Conservation (phyloP, 1,284 basidiomycete species). For the Marasmius tenuissimus region DNA sequence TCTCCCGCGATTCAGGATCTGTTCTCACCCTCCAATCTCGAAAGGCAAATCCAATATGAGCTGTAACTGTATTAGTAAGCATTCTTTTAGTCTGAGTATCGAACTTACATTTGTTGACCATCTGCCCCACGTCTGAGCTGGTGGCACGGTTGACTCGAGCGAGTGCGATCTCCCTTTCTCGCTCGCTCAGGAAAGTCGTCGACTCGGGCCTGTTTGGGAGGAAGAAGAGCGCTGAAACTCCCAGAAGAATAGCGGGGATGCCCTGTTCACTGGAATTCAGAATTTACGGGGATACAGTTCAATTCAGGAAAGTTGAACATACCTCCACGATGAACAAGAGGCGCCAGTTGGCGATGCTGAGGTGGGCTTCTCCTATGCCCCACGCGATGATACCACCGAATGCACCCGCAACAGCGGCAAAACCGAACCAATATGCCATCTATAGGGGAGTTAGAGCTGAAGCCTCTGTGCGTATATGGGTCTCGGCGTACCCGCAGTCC, state of each 20-base stretch:
- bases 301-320: constrained; percentile 14
- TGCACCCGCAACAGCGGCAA: constrained; percentile 77
- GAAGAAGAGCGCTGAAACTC: constrained; percentile 60
- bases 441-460: constrained; percentile 12
- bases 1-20: not conserved
- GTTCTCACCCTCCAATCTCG: constrained; percentile 66
- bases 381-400: constrained; percentile 77
- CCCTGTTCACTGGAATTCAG: constrained; percentile 39
- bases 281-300: not conserved
- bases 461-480: not conserved
- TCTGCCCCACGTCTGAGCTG: constrained; percentile 65
- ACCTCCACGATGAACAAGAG: constrained; percentile 80
- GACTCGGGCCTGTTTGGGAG: constrained; percentile 81
- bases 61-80: constrained; percentile 28
- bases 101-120: constrained; percentile 31
- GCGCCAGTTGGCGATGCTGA: constrained; percentile 58
- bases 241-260: constrained; percentile 67
- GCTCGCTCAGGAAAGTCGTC: constrained; percentile 66
- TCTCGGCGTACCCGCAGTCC: constrained; percentile 51
- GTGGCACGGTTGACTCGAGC: constrained; percentile 74
- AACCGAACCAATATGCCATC: constrained; percentile 78
- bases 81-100: no score
- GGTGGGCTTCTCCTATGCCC: constrained; percentile 60
- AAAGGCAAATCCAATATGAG: constrained; percentile 64
- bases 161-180: constrained; percentile 72